Evolutionary conservation across 352 stramenopile species (phyloP).

Genomic region (Phytophthora multivora): DNA sequence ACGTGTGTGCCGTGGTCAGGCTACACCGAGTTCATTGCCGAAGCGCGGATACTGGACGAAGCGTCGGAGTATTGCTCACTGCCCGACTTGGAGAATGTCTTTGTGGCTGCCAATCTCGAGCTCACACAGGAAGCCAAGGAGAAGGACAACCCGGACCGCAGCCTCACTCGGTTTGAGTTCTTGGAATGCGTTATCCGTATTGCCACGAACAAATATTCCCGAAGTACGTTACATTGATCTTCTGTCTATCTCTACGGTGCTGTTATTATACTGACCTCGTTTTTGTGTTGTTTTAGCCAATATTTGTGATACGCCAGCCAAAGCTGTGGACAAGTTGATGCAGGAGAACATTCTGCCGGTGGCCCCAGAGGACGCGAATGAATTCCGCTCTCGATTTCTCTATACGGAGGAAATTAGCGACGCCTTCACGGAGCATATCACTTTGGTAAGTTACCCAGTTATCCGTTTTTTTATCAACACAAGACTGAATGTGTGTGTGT

Average conservation of each 20-base stretch:
- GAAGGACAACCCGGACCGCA: conserved; percentile 80
- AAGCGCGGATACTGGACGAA: conserved; percentile 71
- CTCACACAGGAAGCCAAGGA: conserved; percentile 79
- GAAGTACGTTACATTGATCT: conserved; percentile 45
- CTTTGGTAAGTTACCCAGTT: conserved; percentile 46
- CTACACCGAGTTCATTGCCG: conserved; percentile 72
- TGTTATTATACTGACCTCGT: neutral
- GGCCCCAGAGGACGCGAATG: conserved; percentile 63
- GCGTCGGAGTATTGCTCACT: conserved; percentile 66
- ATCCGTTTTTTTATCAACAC: neutral
- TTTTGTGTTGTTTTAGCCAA: conserved; percentile 41
- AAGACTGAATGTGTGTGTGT: neutral
- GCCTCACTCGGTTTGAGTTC: conserved; percentile 81
- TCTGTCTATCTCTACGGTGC: neutral
- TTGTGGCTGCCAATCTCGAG: conserved; percentile 79
- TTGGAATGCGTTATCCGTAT: conserved; percentile 78
- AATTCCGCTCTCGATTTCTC: conserved; percentile 70
- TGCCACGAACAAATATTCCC: conserved; percentile 79
- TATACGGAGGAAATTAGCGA: conserved; percentile 84
- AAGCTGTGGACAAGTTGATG: conserved; percentile 73
- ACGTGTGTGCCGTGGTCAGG: conserved; percentile 73
- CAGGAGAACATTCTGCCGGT: conserved; percentile 60
- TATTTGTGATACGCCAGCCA: conserved; percentile 66
- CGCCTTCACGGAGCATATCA: conserved; percentile 72
- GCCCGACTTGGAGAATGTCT: conserved; percentile 81